phyloP scores from a whole-genome alignment of 148 eudicot species.

The Beta vulgaris region DNA sequence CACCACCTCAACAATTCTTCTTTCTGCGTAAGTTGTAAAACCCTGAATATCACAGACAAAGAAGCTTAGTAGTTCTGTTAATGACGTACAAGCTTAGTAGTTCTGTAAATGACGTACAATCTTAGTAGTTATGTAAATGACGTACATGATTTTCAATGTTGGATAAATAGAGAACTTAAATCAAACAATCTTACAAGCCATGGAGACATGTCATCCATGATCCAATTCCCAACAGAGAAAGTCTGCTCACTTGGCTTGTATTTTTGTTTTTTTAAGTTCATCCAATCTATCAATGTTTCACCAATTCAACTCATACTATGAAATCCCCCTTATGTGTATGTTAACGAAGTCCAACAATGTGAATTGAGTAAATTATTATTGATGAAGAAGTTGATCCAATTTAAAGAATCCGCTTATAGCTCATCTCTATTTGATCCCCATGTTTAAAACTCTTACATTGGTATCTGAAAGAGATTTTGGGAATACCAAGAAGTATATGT shows the following conservation, averaged over 20 bases:
- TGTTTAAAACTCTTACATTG: too few species aligned
- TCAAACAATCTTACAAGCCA: background rate
- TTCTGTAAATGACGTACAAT: background rate
- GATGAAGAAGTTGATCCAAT: too few species aligned
- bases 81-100: background rate
- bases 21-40: conserved; percentile 93
- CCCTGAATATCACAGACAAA: conserved; percentile 44
- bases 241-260: background rate
- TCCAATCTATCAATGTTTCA: too few species aligned
- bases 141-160: background rate
- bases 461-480: too few species aligned
- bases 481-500: too few species aligned
- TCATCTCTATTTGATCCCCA: too few species aligned
- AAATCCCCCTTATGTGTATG: too few species aligned
- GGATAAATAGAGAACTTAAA: background rate
- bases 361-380: too few species aligned
- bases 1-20: conserved; percentile 95
- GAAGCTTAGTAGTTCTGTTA: background rate
- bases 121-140: background rate
- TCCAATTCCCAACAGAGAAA: background rate
- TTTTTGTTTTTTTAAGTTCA: background rate
- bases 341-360: too few species aligned
- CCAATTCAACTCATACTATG: background rate
- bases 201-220: background rate
- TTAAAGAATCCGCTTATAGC: too few species aligned